Evolutionary conservation across 495 filamentous ascomycete genomes (phyloP).

Genomic region (Xylaria cubensis): DNA sequence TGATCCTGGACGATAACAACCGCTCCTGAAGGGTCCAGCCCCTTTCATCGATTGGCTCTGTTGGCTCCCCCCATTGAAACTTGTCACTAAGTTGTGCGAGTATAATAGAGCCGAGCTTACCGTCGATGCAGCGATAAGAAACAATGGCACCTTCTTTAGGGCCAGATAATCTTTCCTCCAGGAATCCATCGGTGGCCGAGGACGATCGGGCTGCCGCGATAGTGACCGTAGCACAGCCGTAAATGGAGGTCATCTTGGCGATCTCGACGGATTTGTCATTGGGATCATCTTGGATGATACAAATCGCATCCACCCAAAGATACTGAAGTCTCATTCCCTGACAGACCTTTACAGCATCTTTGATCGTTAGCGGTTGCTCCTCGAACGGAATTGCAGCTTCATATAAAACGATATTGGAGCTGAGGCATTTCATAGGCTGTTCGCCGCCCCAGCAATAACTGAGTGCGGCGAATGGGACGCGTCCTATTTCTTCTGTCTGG

Average conservation of each 20-base stretch:
- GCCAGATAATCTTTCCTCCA: neutral
- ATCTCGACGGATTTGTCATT: neutral
- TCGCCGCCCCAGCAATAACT: neutral
- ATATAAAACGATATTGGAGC: neutral
- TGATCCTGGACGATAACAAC: neutral
- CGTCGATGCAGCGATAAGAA: neutral
- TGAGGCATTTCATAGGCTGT: neutral
- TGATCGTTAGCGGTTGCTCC: neutral
- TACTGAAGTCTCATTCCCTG: neutral
- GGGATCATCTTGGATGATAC: conserved; percentile 1
- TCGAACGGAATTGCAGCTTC: neutral
- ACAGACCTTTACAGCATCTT: neutral
- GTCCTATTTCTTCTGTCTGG: neutral
- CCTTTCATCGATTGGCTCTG: neutral
- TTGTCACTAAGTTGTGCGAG: neutral
- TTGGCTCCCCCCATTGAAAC: neutral
- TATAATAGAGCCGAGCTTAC: neutral
- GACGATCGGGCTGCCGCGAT: neutral
- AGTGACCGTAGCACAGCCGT: neutral
- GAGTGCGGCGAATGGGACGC: neutral
- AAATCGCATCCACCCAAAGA: neutral
- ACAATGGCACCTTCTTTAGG: neutral
- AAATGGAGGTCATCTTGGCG: conserved; percentile 5
- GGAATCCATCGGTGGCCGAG: neutral
- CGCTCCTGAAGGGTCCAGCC: conserved; percentile 12